Conservation (phyloP, 2,329 filamentous ascomycete genomes). For the Beauveria sp. region DNA sequence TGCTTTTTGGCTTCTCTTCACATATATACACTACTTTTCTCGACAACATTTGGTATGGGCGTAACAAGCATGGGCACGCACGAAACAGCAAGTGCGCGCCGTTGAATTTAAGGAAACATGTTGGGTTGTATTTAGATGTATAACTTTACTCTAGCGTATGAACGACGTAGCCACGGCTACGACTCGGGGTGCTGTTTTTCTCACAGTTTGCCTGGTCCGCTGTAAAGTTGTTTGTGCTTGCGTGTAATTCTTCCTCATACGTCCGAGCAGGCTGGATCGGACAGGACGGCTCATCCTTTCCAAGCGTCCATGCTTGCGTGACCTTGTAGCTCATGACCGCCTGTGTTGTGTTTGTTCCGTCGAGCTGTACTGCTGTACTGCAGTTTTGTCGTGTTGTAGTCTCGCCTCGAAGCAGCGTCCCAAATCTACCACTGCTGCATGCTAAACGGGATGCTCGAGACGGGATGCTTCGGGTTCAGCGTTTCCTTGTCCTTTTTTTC, state of each 20-base stretch:
- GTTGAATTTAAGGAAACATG: constrained; percentile 1
- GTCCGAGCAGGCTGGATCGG: no score
- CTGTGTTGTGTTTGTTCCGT: no score
- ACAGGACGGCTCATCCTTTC: no score
- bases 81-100: neutral
- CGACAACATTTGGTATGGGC: neutral
- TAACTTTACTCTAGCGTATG: neutral
- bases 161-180: constrained; percentile 2
- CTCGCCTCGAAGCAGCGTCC: neutral
- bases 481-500: neutral
- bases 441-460: neutral
- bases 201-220: neutral
- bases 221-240: no score
- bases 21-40: neutral
- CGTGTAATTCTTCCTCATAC: no score
- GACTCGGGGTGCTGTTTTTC: neutral
- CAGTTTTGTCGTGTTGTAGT: neutral
- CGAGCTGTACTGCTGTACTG: no score
- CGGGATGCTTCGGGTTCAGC: neutral
- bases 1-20: neutral
- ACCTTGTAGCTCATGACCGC: no score
- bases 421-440: neutral
- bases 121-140: neutral
- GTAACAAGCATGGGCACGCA: neutral
- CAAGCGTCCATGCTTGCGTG: no score